These are phyloP conservation scores for Corniculantispora saksenae DNA, from an alignment of 2,329 filamentous ascomycete genomes.

Conservation along the genomic window DNA sequence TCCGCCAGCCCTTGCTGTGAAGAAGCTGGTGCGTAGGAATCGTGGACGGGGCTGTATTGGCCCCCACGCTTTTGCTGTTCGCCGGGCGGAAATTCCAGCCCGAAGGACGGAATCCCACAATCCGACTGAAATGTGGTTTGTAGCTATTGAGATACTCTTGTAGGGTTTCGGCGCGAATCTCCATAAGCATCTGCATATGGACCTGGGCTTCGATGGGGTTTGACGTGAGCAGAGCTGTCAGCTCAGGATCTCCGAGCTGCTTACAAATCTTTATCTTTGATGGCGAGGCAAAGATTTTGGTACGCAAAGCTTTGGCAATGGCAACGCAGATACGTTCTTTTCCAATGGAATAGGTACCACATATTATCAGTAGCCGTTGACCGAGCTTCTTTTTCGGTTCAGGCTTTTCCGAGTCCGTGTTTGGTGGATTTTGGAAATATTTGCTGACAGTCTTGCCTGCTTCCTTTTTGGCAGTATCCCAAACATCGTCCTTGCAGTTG, in stretches of 20 bases:
- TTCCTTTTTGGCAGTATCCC: slow-evolving; percentile 44
- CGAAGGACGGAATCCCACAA: slow-evolving; percentile 88
- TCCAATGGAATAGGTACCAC: slow-evolving; percentile 96
- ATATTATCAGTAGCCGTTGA: slow-evolving; percentile 80
- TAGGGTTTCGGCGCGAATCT: slow-evolving; percentile 87
- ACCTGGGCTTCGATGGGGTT: slow-evolving; percentile 86
- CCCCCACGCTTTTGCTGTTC: slow-evolving; percentile 54
- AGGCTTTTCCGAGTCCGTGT: slow-evolving; percentile 27
- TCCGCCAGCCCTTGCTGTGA: slow-evolving; percentile 70
- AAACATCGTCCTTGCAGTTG: slow-evolving; percentile 43
- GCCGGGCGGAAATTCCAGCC: slow-evolving; percentile 90
- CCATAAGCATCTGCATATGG: slow-evolving; percentile 95
- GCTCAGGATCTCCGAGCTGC: slow-evolving; percentile 82
- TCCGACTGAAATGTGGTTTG: slow-evolving; percentile 78
- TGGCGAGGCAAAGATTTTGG: slow-evolving; percentile 85
- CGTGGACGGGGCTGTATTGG: slow-evolving; percentile 50
- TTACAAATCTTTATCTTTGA: slow-evolving; percentile 82
- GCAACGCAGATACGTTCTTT: slow-evolving; percentile 95
- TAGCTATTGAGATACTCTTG: slow-evolving; percentile 83
- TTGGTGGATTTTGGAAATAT: slow-evolving; percentile 46
- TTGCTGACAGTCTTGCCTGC: slow-evolving; percentile 49
- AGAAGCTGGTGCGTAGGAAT: slow-evolving; percentile 54
- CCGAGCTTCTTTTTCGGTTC: slow-evolving; percentile 30
- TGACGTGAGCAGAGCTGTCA: slow-evolving; percentile 73
- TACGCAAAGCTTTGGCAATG: slow-evolving; percentile 80